phyloP scores from a whole-genome alignment of 768 basidiomycete species.

The Fistulinella prunicolor region DNA sequence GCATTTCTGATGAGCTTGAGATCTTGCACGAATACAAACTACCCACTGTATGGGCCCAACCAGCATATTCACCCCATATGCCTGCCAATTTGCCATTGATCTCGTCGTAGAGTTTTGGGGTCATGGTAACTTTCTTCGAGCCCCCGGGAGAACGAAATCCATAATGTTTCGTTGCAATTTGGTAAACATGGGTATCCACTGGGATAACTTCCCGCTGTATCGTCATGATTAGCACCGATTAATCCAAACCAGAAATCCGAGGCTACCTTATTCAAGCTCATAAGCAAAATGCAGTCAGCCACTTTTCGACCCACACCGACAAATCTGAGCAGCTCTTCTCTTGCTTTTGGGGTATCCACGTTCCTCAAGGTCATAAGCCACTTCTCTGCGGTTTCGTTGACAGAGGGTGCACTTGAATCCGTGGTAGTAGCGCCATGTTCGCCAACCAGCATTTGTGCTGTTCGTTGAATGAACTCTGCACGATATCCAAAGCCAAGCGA shows the following conservation, averaged over 20 bases:
- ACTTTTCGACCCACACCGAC: slow-evolving; percentile 96
- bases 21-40: background rate
- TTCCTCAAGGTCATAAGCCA: slow-evolving; percentile 59
- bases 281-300: slow-evolving; percentile 89
- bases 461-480: slow-evolving; percentile 82
- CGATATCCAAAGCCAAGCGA: slow-evolving; percentile 94
- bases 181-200: slow-evolving; percentile 93
- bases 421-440: slow-evolving; percentile 35
- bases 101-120: slow-evolving; percentile 72
- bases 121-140: slow-evolving; percentile 58
- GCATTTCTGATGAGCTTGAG: background rate
- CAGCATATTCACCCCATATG: slow-evolving; percentile 83
- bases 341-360: slow-evolving; percentile 52
- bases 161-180: slow-evolving; percentile 82
- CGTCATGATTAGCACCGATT: slow-evolving; percentile 4
- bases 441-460: slow-evolving; percentile 74
- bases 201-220: slow-evolving; percentile 87
- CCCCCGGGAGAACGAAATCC: slow-evolving; percentile 48
- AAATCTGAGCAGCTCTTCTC: slow-evolving; percentile 74
- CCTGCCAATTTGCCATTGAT: slow-evolving; percentile 56
- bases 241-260: background rate
- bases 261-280: slow-evolving; percentile 86
- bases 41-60: slow-evolving; percentile 85
- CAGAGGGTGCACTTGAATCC: slow-evolving; percentile 32
- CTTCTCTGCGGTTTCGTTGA: slow-evolving; percentile 53